Conservation (phyloP, 2,329 filamentous ascomycete genomes). For the Dactylellina leptospora region DNA sequence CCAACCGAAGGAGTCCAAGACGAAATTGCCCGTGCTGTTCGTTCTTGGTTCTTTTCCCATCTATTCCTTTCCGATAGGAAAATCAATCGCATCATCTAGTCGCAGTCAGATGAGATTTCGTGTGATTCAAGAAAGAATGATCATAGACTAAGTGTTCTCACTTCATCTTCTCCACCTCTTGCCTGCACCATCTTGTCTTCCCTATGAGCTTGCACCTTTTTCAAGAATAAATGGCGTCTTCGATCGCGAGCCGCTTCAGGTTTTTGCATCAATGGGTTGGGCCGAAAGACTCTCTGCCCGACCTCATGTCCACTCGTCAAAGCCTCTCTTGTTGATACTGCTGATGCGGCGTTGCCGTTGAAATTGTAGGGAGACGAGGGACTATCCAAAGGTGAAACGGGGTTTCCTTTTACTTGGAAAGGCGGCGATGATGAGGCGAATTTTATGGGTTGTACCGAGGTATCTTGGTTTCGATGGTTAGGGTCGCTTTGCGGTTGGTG, state of each 20-base stretch:
- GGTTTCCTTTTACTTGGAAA: neutral
- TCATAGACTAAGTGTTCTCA: too few relatives aligned
- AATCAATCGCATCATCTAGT: slow-evolving; percentile 60
- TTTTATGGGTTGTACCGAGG: slow-evolving; percentile 10
- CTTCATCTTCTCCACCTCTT: slow-evolving; percentile 71
- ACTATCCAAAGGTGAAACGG: neutral
- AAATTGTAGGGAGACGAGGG: too few relatives aligned
- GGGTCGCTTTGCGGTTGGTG: slow-evolving; percentile 18
- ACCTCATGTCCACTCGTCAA: too few relatives aligned
- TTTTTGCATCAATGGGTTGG: slow-evolving; percentile 70
- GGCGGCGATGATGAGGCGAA: slow-evolving; percentile 5
- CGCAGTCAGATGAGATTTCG: too few relatives aligned
- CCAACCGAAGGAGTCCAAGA: slow-evolving; percentile 1
- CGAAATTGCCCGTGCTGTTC: slow-evolving; percentile 54
- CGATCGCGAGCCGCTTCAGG: slow-evolving; percentile 71
- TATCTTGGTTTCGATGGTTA: slow-evolving; percentile 4
- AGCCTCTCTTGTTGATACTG: too few relatives aligned
- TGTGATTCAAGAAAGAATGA: too few relatives aligned
- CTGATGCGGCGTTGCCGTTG: too few relatives aligned
- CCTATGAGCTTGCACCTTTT: slow-evolving; percentile 70
- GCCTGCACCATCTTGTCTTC: slow-evolving; percentile 70
- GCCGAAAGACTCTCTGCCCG: slow-evolving; percentile 61
- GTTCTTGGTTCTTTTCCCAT: slow-evolving; percentile 58
- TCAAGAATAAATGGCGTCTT: slow-evolving; percentile 74
- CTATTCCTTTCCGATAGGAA: slow-evolving; percentile 61